Conservation (phyloP, 805 yeast genomes). For the Metschnikowia drakensbergensis region DNA sequence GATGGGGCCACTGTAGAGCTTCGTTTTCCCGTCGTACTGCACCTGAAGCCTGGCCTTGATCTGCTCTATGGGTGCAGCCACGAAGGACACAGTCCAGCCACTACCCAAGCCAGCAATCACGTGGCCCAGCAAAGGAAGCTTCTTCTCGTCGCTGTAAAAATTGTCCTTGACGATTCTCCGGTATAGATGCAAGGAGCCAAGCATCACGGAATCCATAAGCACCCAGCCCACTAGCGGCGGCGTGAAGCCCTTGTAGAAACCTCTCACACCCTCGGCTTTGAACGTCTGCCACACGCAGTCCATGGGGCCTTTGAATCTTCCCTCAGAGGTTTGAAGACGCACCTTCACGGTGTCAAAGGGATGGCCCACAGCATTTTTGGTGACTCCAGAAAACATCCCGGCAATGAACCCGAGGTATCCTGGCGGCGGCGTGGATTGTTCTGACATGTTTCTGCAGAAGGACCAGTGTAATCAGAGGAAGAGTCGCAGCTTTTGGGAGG, state of each 20-base stretch:
- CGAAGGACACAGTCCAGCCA: slow-evolving; percentile 89
- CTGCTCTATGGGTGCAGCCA: slow-evolving; percentile 94
- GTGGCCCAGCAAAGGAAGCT: slow-evolving; percentile 72
- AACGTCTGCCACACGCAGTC: slow-evolving; percentile 76
- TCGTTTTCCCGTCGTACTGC: slow-evolving; percentile 75
- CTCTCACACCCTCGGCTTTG: slow-evolving; percentile 69
- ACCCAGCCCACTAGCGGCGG: slow-evolving; percentile 96
- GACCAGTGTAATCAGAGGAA: too few relatives aligned
- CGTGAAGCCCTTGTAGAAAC: slow-evolving; percentile 85
- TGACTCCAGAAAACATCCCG: slow-evolving; percentile 82
- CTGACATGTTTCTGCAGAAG: not conserved
- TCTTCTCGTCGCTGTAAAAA: slow-evolving; percentile 55
- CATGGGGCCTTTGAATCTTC: slow-evolving; percentile 71
- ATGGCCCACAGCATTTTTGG: slow-evolving; percentile 87
- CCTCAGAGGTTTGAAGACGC: slow-evolving; percentile 63
- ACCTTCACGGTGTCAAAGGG: slow-evolving; percentile 92
- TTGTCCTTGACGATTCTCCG: slow-evolving; percentile 61
- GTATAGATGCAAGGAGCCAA: slow-evolving; percentile 81
- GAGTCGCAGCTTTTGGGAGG: too few relatives aligned
- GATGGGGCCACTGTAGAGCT: slow-evolving; percentile 70
- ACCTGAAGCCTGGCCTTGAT: slow-evolving; percentile 86
- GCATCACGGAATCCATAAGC: slow-evolving; percentile 86
- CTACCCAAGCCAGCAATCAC: slow-evolving; percentile 75
- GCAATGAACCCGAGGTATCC: slow-evolving; percentile 75
- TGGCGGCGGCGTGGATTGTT: slow-evolving; percentile 35